Evolutionary conservation across 805 yeast genomes (phyloP).

Genomic region (Candida takata): DNA sequence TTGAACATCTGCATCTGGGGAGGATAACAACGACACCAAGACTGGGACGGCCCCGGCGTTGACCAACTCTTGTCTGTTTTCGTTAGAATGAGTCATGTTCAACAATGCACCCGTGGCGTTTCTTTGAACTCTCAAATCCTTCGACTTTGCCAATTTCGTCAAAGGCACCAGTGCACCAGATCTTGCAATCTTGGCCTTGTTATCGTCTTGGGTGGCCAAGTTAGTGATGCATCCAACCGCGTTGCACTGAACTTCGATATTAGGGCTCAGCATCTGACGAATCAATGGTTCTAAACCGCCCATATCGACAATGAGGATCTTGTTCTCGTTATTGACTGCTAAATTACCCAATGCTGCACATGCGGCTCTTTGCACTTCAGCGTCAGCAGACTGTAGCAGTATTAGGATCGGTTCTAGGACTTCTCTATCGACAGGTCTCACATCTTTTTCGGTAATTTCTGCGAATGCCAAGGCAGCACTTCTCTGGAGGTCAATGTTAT

Average conservation of each 20-base stretch:
- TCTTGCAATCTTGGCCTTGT: conserved; percentile 91
- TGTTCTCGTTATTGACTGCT: conserved; percentile 95
- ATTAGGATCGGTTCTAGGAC: conserved; percentile 91
- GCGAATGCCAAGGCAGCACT: conserved; percentile 98
- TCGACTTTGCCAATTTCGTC: conserved; percentile 89
- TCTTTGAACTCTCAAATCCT: conserved; percentile 93
- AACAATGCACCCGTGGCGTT: conserved; percentile 97
- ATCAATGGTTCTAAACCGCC: conserved; percentile 96
- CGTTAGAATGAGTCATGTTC: conserved; percentile 97
- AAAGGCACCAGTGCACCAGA: conserved; percentile 94
- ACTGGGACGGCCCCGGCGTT: conserved; percentile 99
- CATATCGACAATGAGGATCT: conserved; percentile 90
- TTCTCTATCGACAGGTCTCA: conserved; percentile 81
- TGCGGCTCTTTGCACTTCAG: conserved; percentile 97
- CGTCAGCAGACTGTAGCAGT: conserved; percentile 76
- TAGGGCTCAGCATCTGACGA: conserved; percentile 94
- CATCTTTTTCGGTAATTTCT: conserved; percentile 95
- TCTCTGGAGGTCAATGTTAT: conserved; percentile 89
- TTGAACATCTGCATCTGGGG: conserved; percentile 93
- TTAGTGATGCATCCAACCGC: conserved; percentile 99
- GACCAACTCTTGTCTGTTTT: conserved; percentile 92
- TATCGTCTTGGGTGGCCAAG: conserved; percentile 95
- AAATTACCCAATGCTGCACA: conserved; percentile 98
- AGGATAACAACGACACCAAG: conserved; percentile 75
- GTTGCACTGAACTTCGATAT: conserved; percentile 97